These are phyloP conservation scores for Boletus subparvulus DNA, from an alignment of 768 basidiomycete species.

Conservation along the genomic window DNA sequence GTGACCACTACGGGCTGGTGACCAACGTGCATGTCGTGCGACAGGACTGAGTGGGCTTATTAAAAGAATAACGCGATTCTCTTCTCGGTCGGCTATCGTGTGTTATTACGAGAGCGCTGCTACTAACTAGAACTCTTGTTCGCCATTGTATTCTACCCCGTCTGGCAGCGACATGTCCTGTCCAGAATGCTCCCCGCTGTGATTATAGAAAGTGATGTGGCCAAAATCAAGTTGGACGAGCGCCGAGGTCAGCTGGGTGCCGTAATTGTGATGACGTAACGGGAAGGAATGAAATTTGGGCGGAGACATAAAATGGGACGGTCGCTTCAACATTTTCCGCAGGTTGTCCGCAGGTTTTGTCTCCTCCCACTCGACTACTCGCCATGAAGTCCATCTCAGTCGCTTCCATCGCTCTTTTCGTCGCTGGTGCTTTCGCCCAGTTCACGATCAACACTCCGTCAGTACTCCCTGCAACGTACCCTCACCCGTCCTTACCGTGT, in stretches of 20 bases:
- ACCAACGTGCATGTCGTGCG: constrained; percentile 35
- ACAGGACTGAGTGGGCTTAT: constrained; percentile 15
- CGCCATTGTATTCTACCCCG: not conserved
- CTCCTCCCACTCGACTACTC: constrained; percentile 10
- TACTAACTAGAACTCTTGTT: not conserved
- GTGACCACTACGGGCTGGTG: constrained; percentile 67
- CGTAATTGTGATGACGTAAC: constrained; percentile 11
- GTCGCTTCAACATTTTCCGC: constrained; percentile 20
- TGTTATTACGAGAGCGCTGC: constrained; percentile 9
- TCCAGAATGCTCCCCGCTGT: not conserved
- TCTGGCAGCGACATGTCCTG: not conserved
- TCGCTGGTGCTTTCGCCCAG: constrained; percentile 46
- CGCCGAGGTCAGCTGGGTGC: not conserved
- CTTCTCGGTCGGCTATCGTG: not conserved
- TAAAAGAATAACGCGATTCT: not conserved
- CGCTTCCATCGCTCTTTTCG: constrained; percentile 42
- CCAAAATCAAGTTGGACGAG: not conserved
- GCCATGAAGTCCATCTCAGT: constrained; percentile 47
- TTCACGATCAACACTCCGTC: constrained; percentile 72
- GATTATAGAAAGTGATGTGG: constrained; percentile 11
- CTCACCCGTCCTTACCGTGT: constrained; percentile 1
- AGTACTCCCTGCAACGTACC: constrained; percentile 27
- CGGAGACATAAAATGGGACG: constrained; percentile 33
- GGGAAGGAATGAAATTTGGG: constrained; percentile 19
- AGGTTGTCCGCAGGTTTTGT: constrained; percentile 6